A percentile compares a stretch with the other conserved stretches of the same genome.
Evolutionary conservation across 177 flowering plant genomes (phyloP).

Genomic region (Vitis hybrid): DNA sequence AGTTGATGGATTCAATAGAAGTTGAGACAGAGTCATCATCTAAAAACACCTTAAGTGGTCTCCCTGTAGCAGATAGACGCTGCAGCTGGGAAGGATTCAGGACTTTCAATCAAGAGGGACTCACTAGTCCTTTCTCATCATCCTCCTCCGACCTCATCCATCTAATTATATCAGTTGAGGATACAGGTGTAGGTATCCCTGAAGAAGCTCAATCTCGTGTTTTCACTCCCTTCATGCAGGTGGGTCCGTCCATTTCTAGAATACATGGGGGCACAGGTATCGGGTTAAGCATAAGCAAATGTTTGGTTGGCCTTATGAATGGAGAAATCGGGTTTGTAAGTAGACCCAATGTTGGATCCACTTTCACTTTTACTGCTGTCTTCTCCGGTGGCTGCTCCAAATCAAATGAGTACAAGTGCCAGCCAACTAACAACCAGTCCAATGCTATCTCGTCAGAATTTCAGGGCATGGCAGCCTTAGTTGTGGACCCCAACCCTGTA

Average conservation of each 20-base stretch:
- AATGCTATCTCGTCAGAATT: conserved; percentile 50
- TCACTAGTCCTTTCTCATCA: conserved; percentile 17
- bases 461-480: conserved; percentile 71
- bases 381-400: conserved; percentile 44
- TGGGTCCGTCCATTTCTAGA: conserved; percentile 78
- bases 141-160: conserved; percentile 52
- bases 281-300: conserved; percentile 94
- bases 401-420: conserved; percentile 39
- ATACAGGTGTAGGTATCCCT: conserved; percentile 92
- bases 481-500: conserved; percentile 68
- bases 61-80: conserved; percentile 70
- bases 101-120: conserved; percentile 49
- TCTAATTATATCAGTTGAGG: conserved; percentile 87
- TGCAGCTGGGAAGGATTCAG: conserved; percentile 75
- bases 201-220: conserved; percentile 75
- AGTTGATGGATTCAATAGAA: conserved; percentile 55
- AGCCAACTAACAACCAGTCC: conserved; percentile 37
- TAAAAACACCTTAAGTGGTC: conserved; percentile 76
- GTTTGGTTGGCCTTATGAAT: conserved; percentile 85
- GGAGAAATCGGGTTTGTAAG: conserved; percentile 95
- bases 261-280: conserved; percentile 95
- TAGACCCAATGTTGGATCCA: conserved; percentile 72
- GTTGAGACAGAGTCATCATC: conserved; percentile 48
- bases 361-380: conserved; percentile 86
- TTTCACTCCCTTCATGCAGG: conserved; percentile 97